Evolutionary conservation across 2,329 filamentous ascomycete species (phyloP), one percentile per base, ranked within the genome.

Genomic region (Furcasterigmium sp.): DNA sequence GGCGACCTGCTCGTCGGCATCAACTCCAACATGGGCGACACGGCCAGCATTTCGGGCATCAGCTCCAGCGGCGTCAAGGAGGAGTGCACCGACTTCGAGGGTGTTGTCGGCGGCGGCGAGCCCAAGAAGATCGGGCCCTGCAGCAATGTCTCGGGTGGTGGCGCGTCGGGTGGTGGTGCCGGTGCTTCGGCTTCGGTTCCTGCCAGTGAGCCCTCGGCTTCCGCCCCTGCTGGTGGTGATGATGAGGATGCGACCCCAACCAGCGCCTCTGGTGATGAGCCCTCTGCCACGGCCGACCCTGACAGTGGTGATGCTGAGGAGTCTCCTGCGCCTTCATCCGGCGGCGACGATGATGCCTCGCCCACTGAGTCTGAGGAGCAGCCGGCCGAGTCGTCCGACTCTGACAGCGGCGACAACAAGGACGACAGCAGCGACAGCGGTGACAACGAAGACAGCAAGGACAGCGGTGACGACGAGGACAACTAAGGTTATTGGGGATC

Each of bases 1-100:
- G 67, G 66, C 19, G 62, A 62, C 18, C 58, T 64, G 46, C 56
- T 70, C 20, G 63, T 58, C 29, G 67, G 65, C 15, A 68, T 65
- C 44, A 67, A 67, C 51, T 50, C 56, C 43, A 65, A 67, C 56
- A 44, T 57, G 8, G 61, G 58, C 3, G 58, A 60, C 28, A 53
- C 52, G 29, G 29, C 29, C 5, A 32, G 29, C 29, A 32, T 32
- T 15, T 32, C 29, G 29, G 29, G 29, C 13, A 15, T 32, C 13
- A 9, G 8, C 8, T n/a, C 17, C 29, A 32, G 29, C 29, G 29
- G 29, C 13, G 29, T 32, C 29, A 15, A 32, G 29, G 17, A 15
- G 14, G 29, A 32, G 29, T 32, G 29, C 29, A 32, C 29, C 17
- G 29, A 32, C 13, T 32, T 32, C 17, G 29, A 32, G 29, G 29